Percentiles rank a stretch among this genome's conserved stretches.
phyloP scores from a whole-genome alignment of 2,329 filamentous ascomycete genomes.

The Hysterium pulicare region DNA sequence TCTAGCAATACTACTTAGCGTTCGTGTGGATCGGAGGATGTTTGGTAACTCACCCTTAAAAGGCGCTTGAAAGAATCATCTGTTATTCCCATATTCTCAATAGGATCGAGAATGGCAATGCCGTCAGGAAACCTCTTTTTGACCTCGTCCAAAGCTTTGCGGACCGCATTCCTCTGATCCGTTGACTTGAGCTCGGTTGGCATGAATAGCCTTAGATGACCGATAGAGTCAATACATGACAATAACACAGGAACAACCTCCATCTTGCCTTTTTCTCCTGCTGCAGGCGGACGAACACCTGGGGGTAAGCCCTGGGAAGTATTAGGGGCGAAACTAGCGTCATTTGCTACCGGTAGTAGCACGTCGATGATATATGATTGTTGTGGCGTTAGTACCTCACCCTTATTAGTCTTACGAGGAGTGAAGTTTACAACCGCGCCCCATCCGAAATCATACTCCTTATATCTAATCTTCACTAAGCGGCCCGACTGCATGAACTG shows the following conservation, averaged over 20 bases:
- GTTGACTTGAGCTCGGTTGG: constrained; percentile 69
- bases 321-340: constrained; percentile 52
- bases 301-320: constrained; percentile 65
- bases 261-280: constrained; percentile 66
- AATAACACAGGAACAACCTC: constrained; percentile 84
- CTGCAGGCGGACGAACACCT: constrained; percentile 57
- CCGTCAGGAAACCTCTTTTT: constrained; percentile 89
- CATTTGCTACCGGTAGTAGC: constrained; percentile 61
- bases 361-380: constrained; percentile 82
- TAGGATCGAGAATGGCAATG: constrained; percentile 80
- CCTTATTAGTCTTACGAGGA: constrained; percentile 62
- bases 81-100: constrained; percentile 93
- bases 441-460: constrained; percentile 86
- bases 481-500: constrained; percentile 86
- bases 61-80: constrained; percentile 93
- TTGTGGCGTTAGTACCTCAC: constrained; percentile 66
- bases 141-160: constrained; percentile 71
- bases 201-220: constrained; percentile 78
- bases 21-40: background rate
- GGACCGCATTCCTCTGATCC: constrained; percentile 66
- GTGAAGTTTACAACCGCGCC: constrained; percentile 78
- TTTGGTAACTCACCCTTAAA: constrained; percentile 52
- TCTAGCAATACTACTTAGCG: constrained; percentile 48
- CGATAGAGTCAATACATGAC: constrained; percentile 79
- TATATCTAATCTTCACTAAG: constrained; percentile 78